Conservation (phyloP, 495 filamentous ascomycete genomes). For the Polyplosphaeria fusca region DNA sequence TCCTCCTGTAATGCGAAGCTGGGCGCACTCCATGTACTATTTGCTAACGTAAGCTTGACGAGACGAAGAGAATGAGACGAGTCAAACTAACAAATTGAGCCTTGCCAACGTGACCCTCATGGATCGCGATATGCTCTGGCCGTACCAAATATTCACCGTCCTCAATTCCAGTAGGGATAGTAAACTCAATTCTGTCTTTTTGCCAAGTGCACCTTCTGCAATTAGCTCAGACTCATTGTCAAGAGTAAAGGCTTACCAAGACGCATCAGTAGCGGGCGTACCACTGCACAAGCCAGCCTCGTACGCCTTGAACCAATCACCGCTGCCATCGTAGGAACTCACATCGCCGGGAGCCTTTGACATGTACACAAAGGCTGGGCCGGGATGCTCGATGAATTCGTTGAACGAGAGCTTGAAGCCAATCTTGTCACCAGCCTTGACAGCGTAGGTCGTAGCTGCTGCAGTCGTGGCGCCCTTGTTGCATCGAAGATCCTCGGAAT, state of each 20-base stretch:
- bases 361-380: conserved; percentile 24
- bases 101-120: conserved; percentile 5
- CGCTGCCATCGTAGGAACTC: conserved; percentile 35
- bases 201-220: conserved; percentile 9
- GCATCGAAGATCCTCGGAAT: conserved; percentile 23
- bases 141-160: conserved; percentile 10
- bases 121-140: conserved; percentile 9
- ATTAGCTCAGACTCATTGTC: no score
- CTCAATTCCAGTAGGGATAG: neutral
- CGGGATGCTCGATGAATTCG: conserved; percentile 20
- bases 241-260: no score
- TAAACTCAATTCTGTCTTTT: conserved; percentile 9
- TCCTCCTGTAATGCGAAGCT: conserved; percentile 3
- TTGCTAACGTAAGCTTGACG: neutral
- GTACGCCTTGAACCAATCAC: conserved; percentile 41
- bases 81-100: no score
- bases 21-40: conserved; percentile 7
- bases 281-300: conserved; percentile 20
- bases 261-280: conserved; percentile 10
- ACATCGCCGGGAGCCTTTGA: conserved; percentile 37
- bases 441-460: conserved; percentile 1
- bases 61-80: neutral
- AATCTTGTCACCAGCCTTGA: conserved; percentile 11
- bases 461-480: conserved; percentile 12
- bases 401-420: conserved; percentile 7